Evolutionary conservation across 169 alveolate genomes (phyloP), one percentile per base, ranked within the genome.

Genomic region (Cryptosporidium viatorum): DNA sequence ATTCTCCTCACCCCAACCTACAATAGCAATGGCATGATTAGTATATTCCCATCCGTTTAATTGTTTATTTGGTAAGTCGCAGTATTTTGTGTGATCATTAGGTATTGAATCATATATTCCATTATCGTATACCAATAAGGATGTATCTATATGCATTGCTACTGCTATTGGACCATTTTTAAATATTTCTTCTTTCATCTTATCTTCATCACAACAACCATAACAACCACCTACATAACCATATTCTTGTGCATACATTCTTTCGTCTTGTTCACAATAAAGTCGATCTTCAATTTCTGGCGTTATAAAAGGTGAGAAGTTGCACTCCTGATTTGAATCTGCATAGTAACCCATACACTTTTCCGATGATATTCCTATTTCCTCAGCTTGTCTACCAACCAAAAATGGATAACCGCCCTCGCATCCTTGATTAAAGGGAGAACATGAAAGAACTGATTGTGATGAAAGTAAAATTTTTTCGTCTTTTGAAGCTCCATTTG

Each of bases 11-110:
- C 97, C 98, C 98, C 98, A 96, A 4, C 98, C 98, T 5, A 95
- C 96, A 39, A 96, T 71, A 12, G 93, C 93, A 12, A 96, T 94
- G 1, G 98, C 98, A 69, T 96, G 98, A 58, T 95, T 94, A 10
- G 97, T 96, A 91, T 94, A 95, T 69, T 96, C 97, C 97, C 97
- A 95, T 6, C 98, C 97, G 48, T 95, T 95, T 70, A 96, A 84
- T 18, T 94, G 94, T 43, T 91, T 69, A 52, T 91, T 87, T 43
- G 96, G 97, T 5, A 94, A 48, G 69, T 96, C 98, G 68, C 98
- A 96, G 8, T 93, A 71, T 50, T 91, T 71, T 12, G 96, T 94
- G 35, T 95, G 97, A 37, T 93, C 92, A 3, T 75, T 31, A 14
- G 93, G 93, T 60, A 65, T 70, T 1, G 89, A 26, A 10, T 91